Conservation (phyloP, 2,329 filamentous ascomycete species). For the Microdochium trichocladiopsis region DNA sequence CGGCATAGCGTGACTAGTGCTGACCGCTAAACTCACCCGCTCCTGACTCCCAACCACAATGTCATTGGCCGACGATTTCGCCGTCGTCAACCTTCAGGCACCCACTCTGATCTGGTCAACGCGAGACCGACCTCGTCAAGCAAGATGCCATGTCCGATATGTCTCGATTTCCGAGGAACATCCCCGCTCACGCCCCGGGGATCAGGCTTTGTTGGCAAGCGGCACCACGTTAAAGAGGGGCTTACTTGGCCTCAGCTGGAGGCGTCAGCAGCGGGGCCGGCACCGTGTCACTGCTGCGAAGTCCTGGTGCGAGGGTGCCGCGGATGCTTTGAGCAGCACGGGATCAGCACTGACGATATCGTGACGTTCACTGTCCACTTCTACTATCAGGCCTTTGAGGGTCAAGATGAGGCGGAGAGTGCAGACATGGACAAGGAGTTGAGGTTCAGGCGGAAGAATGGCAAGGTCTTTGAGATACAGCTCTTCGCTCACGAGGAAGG, state of each 20-base stretch:
- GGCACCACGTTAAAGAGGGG: not conserved
- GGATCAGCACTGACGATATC: not conserved
- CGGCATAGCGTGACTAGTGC: no score
- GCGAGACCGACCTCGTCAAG: no score
- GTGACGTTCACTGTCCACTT: not conserved
- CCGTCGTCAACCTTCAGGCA: no score
- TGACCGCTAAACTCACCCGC: no score
- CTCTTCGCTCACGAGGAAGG: conserved; percentile 1
- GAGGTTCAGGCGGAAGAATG: not conserved
- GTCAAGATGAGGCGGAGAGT: not conserved
- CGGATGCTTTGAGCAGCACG: conserved; percentile 1
- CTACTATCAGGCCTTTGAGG: not conserved
- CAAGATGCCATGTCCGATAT: not conserved
- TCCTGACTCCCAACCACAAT: no score
- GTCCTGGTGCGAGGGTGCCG: not conserved
- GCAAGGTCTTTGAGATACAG: conserved; percentile 1
- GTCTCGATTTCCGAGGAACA: not conserved
- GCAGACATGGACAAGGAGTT: not conserved
- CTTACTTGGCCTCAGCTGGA: not conserved
- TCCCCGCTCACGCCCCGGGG: not conserved
- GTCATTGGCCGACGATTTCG: no score
- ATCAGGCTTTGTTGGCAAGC: not conserved
- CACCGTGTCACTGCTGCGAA: conserved; percentile 1
- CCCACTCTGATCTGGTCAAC: no score
- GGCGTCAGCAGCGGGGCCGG: not conserved